Base-by-base conservation (phyloP, 768 basidiomycete genomes). In the Mycena metata region DNA sequence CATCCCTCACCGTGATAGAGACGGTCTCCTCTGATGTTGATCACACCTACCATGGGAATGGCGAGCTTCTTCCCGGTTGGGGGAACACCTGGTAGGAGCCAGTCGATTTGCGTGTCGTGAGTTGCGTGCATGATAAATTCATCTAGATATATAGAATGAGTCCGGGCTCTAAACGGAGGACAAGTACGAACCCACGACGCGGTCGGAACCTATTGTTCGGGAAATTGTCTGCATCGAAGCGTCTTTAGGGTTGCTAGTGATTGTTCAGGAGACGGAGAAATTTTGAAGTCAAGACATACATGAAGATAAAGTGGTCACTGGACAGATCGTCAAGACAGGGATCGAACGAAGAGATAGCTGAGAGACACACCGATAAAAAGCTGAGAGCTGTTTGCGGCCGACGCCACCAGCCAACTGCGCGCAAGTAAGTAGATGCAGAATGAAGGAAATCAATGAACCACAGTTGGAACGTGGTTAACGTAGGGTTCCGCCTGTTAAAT, bases 381-480 rank as follows among this genome's bases (percentile, higher is more conserved):
- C 82, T 3, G 84, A 83, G 39, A 89, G 78, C 13, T 79, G 77
- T 68, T 83, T 75, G 24, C 86, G 82, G 1, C 88, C 88, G 45
- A 88, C 76, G 12, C 88, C 88, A 5, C 88, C 88, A 19, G 86
- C 86, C 82, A 88, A 83, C 86, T 87, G 62, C 4, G 33, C 19
- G 12, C 33, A 47, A 19, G 50, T 66, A 6, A 54, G 30, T 42
- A 23, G 30, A 42, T 11, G n/a, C 5, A 36, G 23, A 19, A 16
- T 35, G 26, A 43, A 52, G 24, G 43, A 47, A 2, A 33, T 13
- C 11, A n/a, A 54, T 19, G 41, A 33, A 66, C 80, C 66, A 84
- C 86, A 23, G 86, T 88, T 36, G 88, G 87, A 50, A 89, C 78
- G 73, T 89, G 86, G 68, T 88, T 88, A 17, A 89, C 88, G 73